These are phyloP conservation scores for Ilyonectria mors-panacis DNA, from an alignment of 2,329 filamentous ascomycete species.

Conservation along the genomic window DNA sequence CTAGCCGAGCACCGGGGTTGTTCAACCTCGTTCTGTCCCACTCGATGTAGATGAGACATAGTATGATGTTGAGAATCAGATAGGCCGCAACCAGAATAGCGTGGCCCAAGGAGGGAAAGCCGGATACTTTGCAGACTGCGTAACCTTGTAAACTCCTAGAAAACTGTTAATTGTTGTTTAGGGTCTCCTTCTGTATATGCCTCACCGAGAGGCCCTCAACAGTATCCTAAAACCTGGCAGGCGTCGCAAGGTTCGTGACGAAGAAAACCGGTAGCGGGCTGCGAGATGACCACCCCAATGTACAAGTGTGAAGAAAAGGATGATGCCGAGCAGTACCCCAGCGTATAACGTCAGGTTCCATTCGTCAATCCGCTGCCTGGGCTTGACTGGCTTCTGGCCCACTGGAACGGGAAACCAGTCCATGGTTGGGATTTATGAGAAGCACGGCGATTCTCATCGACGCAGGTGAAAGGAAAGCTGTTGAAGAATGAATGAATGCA, in stretches of 20 bases:
- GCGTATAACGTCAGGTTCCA: conserved; percentile 20
- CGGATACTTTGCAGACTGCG: background rate
- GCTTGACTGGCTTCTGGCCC: conserved; percentile 22
- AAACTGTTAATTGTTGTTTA: background rate
- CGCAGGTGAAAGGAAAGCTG: background rate
- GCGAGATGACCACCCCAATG: conserved; percentile 5
- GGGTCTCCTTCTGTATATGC: background rate
- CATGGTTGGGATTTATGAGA: conserved; percentile 4
- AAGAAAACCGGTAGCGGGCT: conserved; percentile 16
- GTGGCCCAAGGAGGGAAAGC: conserved; percentile 19
- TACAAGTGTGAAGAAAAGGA: background rate
- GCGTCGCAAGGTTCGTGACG: conserved; percentile 6
- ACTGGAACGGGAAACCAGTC: background rate
- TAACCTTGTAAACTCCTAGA: conserved; percentile 4
- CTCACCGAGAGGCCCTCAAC: conserved; percentile 10
- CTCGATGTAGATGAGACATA: conserved; percentile 7
- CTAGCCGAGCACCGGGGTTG: conserved; percentile 39
- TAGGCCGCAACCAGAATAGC: conserved; percentile 13
- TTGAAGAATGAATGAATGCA: background rate
- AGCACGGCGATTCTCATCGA: background rate
- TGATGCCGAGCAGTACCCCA: background rate
- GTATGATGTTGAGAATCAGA: conserved; percentile 1
- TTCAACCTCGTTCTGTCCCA: background rate
- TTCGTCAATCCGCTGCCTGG: conserved; percentile 25
- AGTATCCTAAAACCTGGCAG: conserved; percentile 9